Evolutionary conservation across 257 asterid genomes (phyloP), one percentile per base, ranked within the genome.

Genomic region (Primulina tabacum): DNA sequence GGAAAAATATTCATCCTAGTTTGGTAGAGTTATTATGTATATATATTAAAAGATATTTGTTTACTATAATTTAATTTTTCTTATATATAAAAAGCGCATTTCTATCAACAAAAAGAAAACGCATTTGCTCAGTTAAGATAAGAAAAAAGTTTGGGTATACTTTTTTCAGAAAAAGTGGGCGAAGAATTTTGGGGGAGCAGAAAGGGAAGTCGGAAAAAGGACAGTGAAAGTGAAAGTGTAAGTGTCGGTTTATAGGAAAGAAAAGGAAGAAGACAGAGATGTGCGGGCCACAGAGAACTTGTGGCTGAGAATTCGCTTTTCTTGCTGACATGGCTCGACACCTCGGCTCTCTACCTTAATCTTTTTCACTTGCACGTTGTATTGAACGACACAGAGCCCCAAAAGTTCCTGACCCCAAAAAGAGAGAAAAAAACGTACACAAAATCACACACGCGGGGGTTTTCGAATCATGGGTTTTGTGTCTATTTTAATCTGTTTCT

Each of bases 261-360:
- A 7, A 6, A 47, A 47, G 14, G 18, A 0, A n/a, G 18, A n/a
- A 14, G 18, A 53, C 63, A n/a, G 33, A 59, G 63, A 74, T 68
- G 72, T 71, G 43, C 32, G 70, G 50, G 81, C 87, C 85, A 83
- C 85, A 80, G 3, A 80, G 32, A 78, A 83, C 78, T 83, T 78
- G 85, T 80, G 88, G 88, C 66, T 73, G 62, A 69, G 71, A 17
- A 35, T 33, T 59, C 7, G n/a, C 72, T 65, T 62, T 77, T 26
- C 43, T 33, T 37, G 77, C 79, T 72, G 79, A 77, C 80, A 74
- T 79, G 84, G 70, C 65, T n/a, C 21, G 37, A 24, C 67, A 37
- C 67, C 10, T 40, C 30, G 7, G 40, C 24, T 33, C 24, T 30
- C 52, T 40, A 9, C 52, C 17, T 40, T 11, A 34, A 5, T 30